Evolutionary conservation across 1,284 basidiomycete species (phyloP).

Genomic region (Tetrapyrgos nigripes): DNA sequence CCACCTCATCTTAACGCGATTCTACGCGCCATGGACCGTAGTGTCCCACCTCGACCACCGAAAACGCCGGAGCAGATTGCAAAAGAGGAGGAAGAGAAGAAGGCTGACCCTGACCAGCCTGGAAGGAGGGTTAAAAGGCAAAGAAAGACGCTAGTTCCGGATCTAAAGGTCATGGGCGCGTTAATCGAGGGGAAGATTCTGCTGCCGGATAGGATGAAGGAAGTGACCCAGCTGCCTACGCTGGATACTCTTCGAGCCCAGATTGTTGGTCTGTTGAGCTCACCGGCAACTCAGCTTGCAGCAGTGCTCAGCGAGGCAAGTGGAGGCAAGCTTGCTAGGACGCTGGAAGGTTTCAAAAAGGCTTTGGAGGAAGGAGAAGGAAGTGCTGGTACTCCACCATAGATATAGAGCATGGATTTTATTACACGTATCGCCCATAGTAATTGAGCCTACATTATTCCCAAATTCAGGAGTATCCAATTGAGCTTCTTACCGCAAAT

Average conservation of each 20-base stretch:
- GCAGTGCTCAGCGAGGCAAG: slow-evolving; percentile 74
- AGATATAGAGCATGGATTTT: not conserved
- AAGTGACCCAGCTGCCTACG: slow-evolving; percentile 71
- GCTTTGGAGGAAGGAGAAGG: slow-evolving; percentile 62
- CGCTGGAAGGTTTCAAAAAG: slow-evolving; percentile 79
- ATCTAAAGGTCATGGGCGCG: slow-evolving; percentile 75
- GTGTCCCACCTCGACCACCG: slow-evolving; percentile 62
- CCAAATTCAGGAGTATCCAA: too few relatives aligned
- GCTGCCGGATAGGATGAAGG: slow-evolving; percentile 58
- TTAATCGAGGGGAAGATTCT: slow-evolving; percentile 77
- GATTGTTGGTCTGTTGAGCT: slow-evolving; percentile 75
- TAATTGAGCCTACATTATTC: not conserved
- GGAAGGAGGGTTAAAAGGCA: slow-evolving; percentile 68
- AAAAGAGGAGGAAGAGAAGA: slow-evolving; percentile 57
- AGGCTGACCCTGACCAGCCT: slow-evolving; percentile 67
- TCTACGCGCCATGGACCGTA: slow-evolving; percentile 71
- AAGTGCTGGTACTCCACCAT: not conserved
- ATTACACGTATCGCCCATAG: not conserved
- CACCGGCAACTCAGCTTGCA: slow-evolving; percentile 73
- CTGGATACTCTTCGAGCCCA: slow-evolving; percentile 76
- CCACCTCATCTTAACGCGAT: slow-evolving; percentile 74
- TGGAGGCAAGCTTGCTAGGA: slow-evolving; percentile 76
- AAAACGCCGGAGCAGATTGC: slow-evolving; percentile 57
- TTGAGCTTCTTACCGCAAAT: too few relatives aligned
- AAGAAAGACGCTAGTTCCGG: slow-evolving; percentile 59